These are phyloP conservation scores for Erythrobasidium yunnanense DNA, from an alignment of 768 basidiomycete species.

Conservation along the genomic window DNA sequence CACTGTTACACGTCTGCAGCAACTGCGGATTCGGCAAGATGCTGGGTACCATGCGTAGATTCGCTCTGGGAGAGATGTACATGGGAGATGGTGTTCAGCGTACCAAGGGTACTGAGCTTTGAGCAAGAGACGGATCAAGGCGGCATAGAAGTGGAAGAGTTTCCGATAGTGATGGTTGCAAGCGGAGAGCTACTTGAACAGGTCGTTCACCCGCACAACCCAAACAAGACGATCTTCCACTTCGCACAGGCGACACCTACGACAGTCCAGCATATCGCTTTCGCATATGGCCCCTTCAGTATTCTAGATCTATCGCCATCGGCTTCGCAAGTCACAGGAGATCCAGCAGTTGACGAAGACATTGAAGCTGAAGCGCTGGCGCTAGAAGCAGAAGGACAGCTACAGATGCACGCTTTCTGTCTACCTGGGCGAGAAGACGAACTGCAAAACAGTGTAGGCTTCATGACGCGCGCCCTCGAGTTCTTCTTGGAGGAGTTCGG, in stretches of 20 bases:
- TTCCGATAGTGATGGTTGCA: constrained; percentile 76
- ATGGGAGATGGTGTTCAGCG: constrained; percentile 96
- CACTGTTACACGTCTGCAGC: constrained; percentile 84
- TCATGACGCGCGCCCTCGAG: constrained; percentile 77
- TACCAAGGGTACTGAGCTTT: constrained; percentile 48
- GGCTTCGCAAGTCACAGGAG: constrained; percentile 49
- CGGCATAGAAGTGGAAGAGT: constrained; percentile 45
- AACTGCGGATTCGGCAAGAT: constrained; percentile 79
- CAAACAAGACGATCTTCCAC: constrained; percentile 85
- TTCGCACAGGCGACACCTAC: constrained; percentile 77
- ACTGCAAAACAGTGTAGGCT: constrained; percentile 58
- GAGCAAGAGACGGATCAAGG: constrained; percentile 48
- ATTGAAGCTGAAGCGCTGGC: constrained; percentile 51
- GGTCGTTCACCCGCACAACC: constrained; percentile 87
- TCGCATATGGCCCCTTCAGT: constrained; percentile 90
- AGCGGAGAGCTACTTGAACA: constrained; percentile 93
- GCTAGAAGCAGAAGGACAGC: constrained; percentile 31
- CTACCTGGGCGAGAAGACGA: constrained; percentile 73
- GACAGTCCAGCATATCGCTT: constrained; percentile 91
- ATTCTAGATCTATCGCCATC: constrained; percentile 47
- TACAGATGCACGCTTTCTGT: constrained; percentile 75
- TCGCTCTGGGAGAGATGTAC: constrained; percentile 90
- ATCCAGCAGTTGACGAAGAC: constrained; percentile 44
- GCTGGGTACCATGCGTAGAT: constrained; percentile 97
- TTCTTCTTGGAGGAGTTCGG: constrained; percentile 86